Percentiles rank a stretch among this genome's conserved stretches.
These are phyloP conservation scores for Apiotrichum montevideense DNA, from an alignment of 1,284 basidiomycete species.

Conservation along the genomic window DNA sequence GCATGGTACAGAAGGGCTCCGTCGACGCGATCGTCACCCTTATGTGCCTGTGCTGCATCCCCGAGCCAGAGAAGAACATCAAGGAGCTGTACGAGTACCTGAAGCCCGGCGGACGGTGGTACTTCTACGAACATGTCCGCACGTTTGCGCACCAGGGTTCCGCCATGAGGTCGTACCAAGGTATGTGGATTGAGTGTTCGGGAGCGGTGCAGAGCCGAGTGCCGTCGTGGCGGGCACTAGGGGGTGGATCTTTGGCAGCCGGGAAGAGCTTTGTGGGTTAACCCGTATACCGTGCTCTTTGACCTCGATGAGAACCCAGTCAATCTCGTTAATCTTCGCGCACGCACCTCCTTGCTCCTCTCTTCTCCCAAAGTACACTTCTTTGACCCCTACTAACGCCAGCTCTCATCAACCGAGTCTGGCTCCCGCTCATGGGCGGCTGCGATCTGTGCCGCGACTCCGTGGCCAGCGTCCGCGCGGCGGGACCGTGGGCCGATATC, in stretches of 20 bases:
- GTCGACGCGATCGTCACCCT: constrained; percentile 16
- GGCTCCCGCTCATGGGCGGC: not conserved
- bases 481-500: not conserved
- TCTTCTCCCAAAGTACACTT: no score
- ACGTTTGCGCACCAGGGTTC: not conserved
- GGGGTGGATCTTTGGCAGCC: no score
- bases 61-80: constrained; percentile 15
- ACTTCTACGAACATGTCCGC: constrained; percentile 7
- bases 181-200: constrained; percentile 3
- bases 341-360: no score
- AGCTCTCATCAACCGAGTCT: not conserved
- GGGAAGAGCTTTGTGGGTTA: no score
- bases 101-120: constrained; percentile 17
- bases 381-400: no score
- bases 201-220: no score
- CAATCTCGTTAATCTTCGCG: no score
- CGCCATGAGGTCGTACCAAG: constrained; percentile 9
- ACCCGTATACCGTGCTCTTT: no score
- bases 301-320: no score
- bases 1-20: constrained; percentile 1
- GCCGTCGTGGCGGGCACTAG: no score
- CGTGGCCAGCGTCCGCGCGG: not conserved
- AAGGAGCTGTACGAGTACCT: constrained; percentile 18
- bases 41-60: constrained; percentile 17
- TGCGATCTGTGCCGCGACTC: constrained; percentile 1